These are phyloP conservation scores for Eragrostis nindensis DNA, from an alignment of 176 grass and related monocot species.

Conservation along the genomic window DNA sequence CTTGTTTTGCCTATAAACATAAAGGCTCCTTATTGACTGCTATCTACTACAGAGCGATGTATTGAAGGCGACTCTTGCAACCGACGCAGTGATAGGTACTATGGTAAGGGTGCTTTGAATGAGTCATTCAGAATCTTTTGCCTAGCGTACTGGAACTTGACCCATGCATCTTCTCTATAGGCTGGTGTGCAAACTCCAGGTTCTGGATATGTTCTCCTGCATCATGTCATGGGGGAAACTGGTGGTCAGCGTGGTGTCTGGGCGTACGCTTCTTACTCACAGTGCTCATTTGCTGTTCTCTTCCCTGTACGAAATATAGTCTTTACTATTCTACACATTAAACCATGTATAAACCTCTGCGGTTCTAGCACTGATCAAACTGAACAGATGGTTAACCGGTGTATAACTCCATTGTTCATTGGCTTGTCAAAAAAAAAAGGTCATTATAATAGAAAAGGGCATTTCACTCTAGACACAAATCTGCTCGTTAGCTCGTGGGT, in stretches of 20 bases:
- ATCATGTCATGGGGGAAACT: slow-evolving; percentile 97
- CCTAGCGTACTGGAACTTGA: slow-evolving; percentile 29
- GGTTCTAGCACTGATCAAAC: slow-evolving; percentile 5
- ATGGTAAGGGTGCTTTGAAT: slow-evolving; percentile 60
- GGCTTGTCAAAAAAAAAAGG: slow-evolving; percentile 14
- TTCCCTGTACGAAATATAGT: slow-evolving; percentile 15
- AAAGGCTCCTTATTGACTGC: slow-evolving; percentile 28
- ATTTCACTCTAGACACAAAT: slow-evolving; percentile 5
- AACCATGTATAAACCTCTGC: neutral
- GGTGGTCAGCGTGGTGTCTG: slow-evolving; percentile 94
- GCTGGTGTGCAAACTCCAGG: slow-evolving; percentile 83
- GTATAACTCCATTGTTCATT: neutral
- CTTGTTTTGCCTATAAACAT: slow-evolving; percentile 16
- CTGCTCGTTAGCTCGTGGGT: slow-evolving; percentile 6
- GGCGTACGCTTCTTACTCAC: slow-evolving; percentile 75
- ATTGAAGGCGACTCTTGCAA: slow-evolving; percentile 88
- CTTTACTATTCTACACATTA: slow-evolving; percentile 21
- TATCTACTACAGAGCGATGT: slow-evolving; percentile 69
- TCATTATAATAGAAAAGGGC: slow-evolving; percentile 14
- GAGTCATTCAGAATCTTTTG: slow-evolving; percentile 5
- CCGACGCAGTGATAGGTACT: slow-evolving; percentile 87
- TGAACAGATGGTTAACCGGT: neutral
- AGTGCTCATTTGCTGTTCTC: slow-evolving; percentile 25
- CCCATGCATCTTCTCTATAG: slow-evolving; percentile 45
- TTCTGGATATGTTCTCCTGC: slow-evolving; percentile 96